phyloP scores from a whole-genome alignment of 148 eudicot species.

The Chenopodium quinoa region DNA sequence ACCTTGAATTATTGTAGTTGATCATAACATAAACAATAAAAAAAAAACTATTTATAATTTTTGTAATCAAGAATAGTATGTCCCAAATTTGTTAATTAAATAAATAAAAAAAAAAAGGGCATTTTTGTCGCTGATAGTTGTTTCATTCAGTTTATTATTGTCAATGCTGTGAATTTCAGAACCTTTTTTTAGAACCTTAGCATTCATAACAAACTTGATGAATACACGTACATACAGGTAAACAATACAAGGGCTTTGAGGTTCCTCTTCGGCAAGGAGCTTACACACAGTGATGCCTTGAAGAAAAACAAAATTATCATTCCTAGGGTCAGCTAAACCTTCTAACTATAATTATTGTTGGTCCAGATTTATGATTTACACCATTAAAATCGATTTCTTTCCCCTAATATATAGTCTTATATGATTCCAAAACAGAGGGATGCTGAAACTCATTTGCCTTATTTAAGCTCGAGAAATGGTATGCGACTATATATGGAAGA shows the following conservation, averaged over 20 bases:
- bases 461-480: neutral
- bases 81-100: too few species aligned
- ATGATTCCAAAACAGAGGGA: constrained; percentile 8
- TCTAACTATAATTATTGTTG: neutral
- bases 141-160: neutral
- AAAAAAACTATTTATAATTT: too few species aligned
- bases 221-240: neutral
- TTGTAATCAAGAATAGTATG: too few species aligned
- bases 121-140: too few species aligned
- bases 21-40: too few species aligned
- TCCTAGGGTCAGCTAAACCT: constrained; percentile 1
- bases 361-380: too few species aligned
- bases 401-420: neutral
- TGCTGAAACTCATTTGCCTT: neutral
- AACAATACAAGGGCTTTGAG: neutral
- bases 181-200: neutral
- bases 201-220: neutral
- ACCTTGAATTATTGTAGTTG: too few species aligned
- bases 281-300: neutral
- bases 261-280: constrained; percentile 9
- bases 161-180: neutral
- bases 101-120: too few species aligned
- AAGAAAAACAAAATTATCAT: constrained; percentile 10
- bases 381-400: neutral
- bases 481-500: neutral